Percentiles rank a stretch among this genome's conserved stretches.
These are phyloP conservation scores for Bryum argenteum DNA, from an alignment of 225 moss, liverwort and hornwort genomes.

Conservation along the genomic window DNA sequence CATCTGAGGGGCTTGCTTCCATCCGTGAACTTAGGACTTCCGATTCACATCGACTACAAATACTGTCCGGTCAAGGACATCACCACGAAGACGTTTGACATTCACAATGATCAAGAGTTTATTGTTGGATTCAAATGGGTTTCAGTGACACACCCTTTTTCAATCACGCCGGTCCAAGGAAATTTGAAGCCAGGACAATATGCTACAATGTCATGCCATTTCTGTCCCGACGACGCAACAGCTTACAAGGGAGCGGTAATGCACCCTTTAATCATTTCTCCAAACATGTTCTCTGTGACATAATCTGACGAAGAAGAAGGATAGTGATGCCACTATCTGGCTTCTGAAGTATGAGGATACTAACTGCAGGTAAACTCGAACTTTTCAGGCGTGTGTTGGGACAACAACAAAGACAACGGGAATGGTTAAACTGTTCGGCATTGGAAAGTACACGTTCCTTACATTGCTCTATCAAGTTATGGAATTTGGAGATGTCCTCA, in stretches of 20 bases:
- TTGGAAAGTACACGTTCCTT: conserved; percentile 90
- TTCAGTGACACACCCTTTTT: conserved; percentile 72
- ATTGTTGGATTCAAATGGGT: conserved; percentile 80
- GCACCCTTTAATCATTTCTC: conserved; percentile 1
- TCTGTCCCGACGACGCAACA: conserved; percentile 78
- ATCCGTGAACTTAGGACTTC: conserved; percentile 80
- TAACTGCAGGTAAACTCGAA: conserved; percentile 52
- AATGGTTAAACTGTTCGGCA: conserved; percentile 73
- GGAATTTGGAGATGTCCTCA: conserved; percentile 78
- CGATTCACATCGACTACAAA: conserved; percentile 68
- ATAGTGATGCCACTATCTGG: not conserved
- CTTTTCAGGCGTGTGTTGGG: conserved; percentile 75
- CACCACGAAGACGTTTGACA: conserved; percentile 77
- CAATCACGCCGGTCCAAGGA: conserved; percentile 63
- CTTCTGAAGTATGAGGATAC: conserved; percentile 40
- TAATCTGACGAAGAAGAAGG: conserved; percentile 6
- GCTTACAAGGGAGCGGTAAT: conserved; percentile 71
- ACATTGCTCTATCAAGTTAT: conserved; percentile 58
- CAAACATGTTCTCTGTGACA: not conserved
- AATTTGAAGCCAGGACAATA: conserved; percentile 69
- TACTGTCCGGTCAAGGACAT: conserved; percentile 88
- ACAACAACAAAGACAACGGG: conserved; percentile 73
- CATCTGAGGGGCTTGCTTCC: conserved; percentile 79
- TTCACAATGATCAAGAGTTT: conserved; percentile 79
- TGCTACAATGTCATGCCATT: conserved; percentile 74